Evolutionary conservation across 352 stramenopile species (phyloP).

Genomic region (Phytophthora colocasiae): DNA sequence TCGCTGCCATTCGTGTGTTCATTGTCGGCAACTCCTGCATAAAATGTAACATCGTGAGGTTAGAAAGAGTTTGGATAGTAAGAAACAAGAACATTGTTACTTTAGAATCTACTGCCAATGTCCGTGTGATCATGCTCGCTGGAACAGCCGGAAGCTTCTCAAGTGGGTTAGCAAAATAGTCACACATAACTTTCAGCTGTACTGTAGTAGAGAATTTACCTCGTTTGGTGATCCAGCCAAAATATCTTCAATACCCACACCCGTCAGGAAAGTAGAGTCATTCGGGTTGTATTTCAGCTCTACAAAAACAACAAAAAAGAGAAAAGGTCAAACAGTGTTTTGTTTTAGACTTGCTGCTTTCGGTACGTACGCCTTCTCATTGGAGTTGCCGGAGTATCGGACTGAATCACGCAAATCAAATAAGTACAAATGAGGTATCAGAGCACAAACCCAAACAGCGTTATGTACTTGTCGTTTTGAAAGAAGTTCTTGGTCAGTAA

Average conservation of each 20-base stretch:
- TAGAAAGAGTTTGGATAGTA: not conserved
- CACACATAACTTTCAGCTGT: not conserved
- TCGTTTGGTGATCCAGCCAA: constrained; percentile 39
- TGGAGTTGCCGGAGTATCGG: constrained; percentile 20
- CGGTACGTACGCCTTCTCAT: constrained; percentile 31
- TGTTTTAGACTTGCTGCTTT: not conserved
- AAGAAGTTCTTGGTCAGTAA: constrained; percentile 33
- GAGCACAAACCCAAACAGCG: not conserved
- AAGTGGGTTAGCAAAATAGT: constrained; percentile 6
- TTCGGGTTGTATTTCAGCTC: constrained; percentile 52
- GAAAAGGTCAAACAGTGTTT: not conserved
- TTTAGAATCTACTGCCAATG: constrained; percentile 46
- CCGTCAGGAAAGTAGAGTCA: constrained; percentile 81
- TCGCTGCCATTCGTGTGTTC: constrained; percentile 66
- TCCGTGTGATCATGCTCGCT: constrained; percentile 56
- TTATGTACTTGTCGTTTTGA: constrained; percentile 28
- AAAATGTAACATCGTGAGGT: not conserved
- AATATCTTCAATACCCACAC: constrained; percentile 75
- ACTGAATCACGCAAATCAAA: constrained; percentile 6
- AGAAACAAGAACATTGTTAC: constrained; percentile 13
- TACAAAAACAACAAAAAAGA: constrained; percentile 8
- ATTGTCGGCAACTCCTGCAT: constrained; percentile 37
- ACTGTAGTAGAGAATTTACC: constrained; percentile 20
- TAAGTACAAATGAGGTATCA: not conserved
- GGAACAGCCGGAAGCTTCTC: constrained; percentile 57